Base-by-base conservation (phyloP, 352 stramenopile genomes). In the Paralagenidium karlingii region DNA sequence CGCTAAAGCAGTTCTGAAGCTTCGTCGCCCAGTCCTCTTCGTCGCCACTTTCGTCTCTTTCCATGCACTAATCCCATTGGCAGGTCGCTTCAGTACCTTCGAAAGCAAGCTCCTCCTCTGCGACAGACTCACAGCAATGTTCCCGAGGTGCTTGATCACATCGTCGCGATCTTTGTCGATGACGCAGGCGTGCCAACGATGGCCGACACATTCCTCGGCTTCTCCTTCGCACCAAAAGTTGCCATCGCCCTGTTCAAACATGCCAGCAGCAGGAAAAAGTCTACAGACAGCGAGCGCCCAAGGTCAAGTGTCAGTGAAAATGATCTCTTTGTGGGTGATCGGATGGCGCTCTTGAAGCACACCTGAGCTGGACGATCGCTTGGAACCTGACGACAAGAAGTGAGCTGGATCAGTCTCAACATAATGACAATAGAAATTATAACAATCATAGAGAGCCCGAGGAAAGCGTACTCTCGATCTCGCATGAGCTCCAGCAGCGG, bases 91-190 rank as follows among this genome's bases (percentile, higher is more conserved):
- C 34, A 38, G 5, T 6, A 46, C 24, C 24, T 29, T 28, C 20
- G 21, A 18, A 24, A 40, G 24, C 22, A 30, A 48, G 11, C 16
- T n/a, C 38, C 25, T 32, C 19, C 12, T 38, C 47, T 5, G 27
- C 6, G 44, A 21, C 12, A 28, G 13, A 51, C 67, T 24, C 51
- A 89, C 76, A 48, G 70, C 77, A 34, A 90, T 65, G 30, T 56
- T 77, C 25, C 59, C 62, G 16, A 87, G 63, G 36, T 84, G 83
- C 54, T 82, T 85, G 54, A 78, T 51, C 13, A 85, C 67, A 36
- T 85, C 73, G 22, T 66, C 44, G n/a, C 53, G 60, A 51, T 86
- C 57, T 38, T 74, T 83, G 16, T 86, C 70, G 34, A 90, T 64
- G 42, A 82, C 56, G 42, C 77, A 90, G 33, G 52, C 60, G 24